Base-by-base conservation (phyloP, 345 rosid species). In the Crucihimalaya himalaica region DNA sequence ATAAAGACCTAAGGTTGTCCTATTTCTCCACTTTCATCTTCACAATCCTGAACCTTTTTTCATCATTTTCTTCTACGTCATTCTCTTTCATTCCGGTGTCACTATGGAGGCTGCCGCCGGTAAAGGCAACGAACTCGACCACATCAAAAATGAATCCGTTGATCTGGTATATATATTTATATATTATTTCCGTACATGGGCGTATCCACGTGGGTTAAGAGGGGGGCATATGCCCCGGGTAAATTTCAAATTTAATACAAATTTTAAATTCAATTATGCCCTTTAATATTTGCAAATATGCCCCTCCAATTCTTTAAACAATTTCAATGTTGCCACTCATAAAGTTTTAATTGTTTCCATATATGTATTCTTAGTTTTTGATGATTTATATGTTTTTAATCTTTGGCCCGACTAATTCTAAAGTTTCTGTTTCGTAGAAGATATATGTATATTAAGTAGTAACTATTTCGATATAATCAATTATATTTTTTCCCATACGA, bases 121-220 rank as follows among this genome's bases (percentile, higher is more conserved):
- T 19, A 82, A 81, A 68, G 85, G 58, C 45, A 76, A 77, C 82
- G 81, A 83, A 63, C 90, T 89, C 37, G 89, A 86, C 46, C 86
- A 86, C 68, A 84, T 89, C 4, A 89, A 87, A 63, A 83, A 86
- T 58, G 96, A 89, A 84, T 70, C 89, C 40, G 92, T 89, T 71
- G 92, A 89, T 86, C 86, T 89, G 90, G 96, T 78, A 37, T 23
- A 23, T 23, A 23, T 23, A 23, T 23, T 1, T 21, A 21, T 21
- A 21, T 21, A 21, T 23, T 23, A 23, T 23, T 23, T 23, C 25
- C 14, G 23, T 23, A 58, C 11, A 23, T 5, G 1, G n/a, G n/a
- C n/a, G n/a, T n/a, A n/a, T n/a, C n/a, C n/a, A n/a, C n/a, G n/a
- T n/a, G n/a, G n/a, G n/a, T n/a, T n/a, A n/a, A n/a, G n/a, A n/a